phyloP scores from a whole-genome alignment of 345 rosid species.

The Syzygium aqueum region DNA sequence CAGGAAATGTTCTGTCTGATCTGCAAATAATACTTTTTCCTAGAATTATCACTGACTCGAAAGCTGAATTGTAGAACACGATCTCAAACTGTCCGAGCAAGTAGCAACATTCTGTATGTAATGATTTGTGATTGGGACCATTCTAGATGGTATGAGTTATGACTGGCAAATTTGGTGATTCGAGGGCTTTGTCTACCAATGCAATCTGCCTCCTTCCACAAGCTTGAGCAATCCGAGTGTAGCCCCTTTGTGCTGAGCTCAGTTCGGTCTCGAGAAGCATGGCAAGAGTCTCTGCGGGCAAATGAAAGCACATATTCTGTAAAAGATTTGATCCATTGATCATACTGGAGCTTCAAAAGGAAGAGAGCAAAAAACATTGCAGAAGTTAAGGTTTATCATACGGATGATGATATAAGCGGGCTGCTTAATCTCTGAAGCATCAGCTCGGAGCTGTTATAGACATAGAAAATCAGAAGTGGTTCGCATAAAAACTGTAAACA shows the following conservation, averaged over 20 bases:
- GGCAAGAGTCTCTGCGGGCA: not conserved
- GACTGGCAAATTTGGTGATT: not conserved
- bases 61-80: not conserved
- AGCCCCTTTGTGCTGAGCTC: fast-evolving
- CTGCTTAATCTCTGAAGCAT: not conserved
- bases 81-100: not conserved
- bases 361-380: fast-evolving
- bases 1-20: not conserved
- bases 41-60: not conserved
- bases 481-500: too few relatives aligned
- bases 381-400: not conserved
- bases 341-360: fast-evolving
- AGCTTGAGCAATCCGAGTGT: not conserved
- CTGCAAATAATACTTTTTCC: not conserved
- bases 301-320: not conserved
- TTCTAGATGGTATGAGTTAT: not conserved
- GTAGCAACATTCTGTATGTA: not conserved
- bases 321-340: not conserved
- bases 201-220: not conserved
- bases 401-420: not conserved
- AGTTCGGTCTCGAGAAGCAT: not conserved
- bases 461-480: not conserved
- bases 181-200: not conserved
- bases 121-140: not conserved
- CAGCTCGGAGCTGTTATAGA: not conserved